Evolutionary conservation across 176 grass and related monocot species (phyloP), one percentile per base, ranked within the genome.

Genomic region (Tuctoria greenei): DNA sequence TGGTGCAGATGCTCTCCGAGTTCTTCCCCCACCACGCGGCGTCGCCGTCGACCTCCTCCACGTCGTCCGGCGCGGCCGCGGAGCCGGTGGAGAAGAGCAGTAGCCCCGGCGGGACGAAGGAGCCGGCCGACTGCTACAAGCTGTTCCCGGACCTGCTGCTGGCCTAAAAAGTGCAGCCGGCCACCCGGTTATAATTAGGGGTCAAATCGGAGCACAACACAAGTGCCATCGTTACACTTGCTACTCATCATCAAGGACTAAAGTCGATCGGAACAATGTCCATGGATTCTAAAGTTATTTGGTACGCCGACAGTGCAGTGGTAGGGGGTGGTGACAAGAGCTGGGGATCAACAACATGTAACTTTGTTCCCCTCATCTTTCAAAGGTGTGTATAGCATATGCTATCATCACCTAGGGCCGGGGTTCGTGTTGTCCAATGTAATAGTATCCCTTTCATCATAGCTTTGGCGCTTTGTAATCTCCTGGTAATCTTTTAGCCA

Each of bases 1-100:
- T 99, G 0, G 92, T 99, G 61, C 89, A 95, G 62, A 99, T 99
- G 96, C 54, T 99, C 13, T 86, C 89, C 4, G 91, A 98, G 72
- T 85, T 88, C n/a, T n/a, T n/a, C 78, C 64, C 87, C 0, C 87
- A 68, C 17, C 84, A 90, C n/a, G 57, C 31, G 31, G 31, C 76
- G 1, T 10, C 31, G 31, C 31, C 31, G 31, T 31, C 31, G 31
- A 31, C 31, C 31, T 31, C 31, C 31, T 31, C 75, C 84, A 55
- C 0, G 27, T 74, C 88, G 0, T 64, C 80, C 1, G 46, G 76
- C 1, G 54, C 66, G 0, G 61, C 69, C 0, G 66, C 66, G 2
- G 24, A 86, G 95, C 2, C 31, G 31, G 31, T 63, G n/a, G 10
- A 4, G 0, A 61, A 12, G 1, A 73, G 73, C 57, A 73, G 69